Base-by-base conservation (phyloP, 257 asterid species). In the Solanum arcanum region DNA sequence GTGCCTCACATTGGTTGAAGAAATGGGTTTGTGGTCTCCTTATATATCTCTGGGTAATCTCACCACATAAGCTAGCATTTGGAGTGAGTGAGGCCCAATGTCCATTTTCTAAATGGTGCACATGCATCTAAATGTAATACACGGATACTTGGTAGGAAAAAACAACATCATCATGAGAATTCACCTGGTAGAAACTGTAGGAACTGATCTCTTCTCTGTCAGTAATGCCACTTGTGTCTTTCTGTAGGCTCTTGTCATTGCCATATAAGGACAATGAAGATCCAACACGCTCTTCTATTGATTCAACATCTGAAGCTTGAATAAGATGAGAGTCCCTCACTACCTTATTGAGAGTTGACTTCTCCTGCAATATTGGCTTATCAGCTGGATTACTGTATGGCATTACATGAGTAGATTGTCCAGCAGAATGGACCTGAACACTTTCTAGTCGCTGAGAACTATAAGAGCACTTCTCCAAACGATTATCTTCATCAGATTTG, bases 121-220 rank as follows among this genome's bases (percentile, higher is more conserved):
- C 44, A 80, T 49, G 42, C 44, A 86, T 86, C 59, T n/a, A 66
- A 33, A 60, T 33, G 46, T 37, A 37, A 83, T 29, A 27, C 18
- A 75, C 42, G 46, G 23, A 42, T 1, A 77, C 70, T 86, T 23
- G 20, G 35, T 15, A 44, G 52, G 29, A 18, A 66, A 21, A 35
- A 64, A 80, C 60, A 86, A 52, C 33, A 18, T 47, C 16, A 5
- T 11, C 85, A 85, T 64, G 62, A 86, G 76, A 83, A 86, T 76
- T 88, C 47, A 95, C 99, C 99, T 97, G 99, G 90, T 97, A 97
- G 90, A 95, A 97, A 89, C 88, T 88, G 94, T 94, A 97, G 21
- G 98, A 93, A 86, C 85, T 92, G 39, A 84, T 88, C 44, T 93
- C 93, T 74, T 89, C 93, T 80, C 70, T 91, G 81, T 90, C 94